Conservation (phyloP, 2,329 filamentous ascomycete genomes). For the Drechslerella dactyloides region DNA sequence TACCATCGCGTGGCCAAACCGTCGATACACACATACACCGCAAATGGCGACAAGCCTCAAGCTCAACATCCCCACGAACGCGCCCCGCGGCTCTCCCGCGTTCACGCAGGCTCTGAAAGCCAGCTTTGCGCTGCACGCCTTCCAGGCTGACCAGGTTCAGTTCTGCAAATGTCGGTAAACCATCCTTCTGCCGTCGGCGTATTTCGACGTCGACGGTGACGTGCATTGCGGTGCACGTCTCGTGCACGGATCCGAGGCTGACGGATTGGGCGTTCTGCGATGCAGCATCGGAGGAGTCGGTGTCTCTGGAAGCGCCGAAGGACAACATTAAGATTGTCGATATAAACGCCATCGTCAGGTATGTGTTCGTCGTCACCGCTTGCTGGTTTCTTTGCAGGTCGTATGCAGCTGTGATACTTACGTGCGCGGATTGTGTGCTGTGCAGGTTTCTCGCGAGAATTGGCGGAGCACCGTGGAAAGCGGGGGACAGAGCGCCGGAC, state of each 20-base stretch:
- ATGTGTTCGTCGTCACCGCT: too few species aligned
- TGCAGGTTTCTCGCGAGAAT: conserved; percentile 47
- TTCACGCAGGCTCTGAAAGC: conserved; percentile 55
- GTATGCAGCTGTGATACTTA: neutral
- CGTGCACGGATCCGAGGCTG: neutral
- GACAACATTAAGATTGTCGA: conserved; percentile 54
- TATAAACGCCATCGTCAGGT: conserved; percentile 55
- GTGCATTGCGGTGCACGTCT: too few species aligned
- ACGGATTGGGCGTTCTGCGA: neutral
- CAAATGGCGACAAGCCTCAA: conserved; percentile 53
- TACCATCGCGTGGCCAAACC: too few species aligned
- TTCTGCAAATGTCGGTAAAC: conserved; percentile 53
- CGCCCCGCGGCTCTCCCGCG: conserved; percentile 52
- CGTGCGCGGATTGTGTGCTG: neutral
- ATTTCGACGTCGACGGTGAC: too few species aligned
- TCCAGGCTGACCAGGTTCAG: conserved; percentile 53
- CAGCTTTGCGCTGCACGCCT: conserved; percentile 54
- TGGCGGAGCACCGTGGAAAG: conserved; percentile 52
- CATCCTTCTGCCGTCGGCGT: too few species aligned
- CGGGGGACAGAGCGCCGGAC: conserved; percentile 51
- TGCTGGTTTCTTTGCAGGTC: too few species aligned
- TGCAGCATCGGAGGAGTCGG: conserved; percentile 50
- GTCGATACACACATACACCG: neutral
- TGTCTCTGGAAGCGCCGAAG: conserved; percentile 53
- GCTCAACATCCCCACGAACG: conserved; percentile 55